Percentiles rank a stretch among this genome's conserved stretches.
Conservation (phyloP, 805 yeast species). For the Metschnikowia matae region DNA sequence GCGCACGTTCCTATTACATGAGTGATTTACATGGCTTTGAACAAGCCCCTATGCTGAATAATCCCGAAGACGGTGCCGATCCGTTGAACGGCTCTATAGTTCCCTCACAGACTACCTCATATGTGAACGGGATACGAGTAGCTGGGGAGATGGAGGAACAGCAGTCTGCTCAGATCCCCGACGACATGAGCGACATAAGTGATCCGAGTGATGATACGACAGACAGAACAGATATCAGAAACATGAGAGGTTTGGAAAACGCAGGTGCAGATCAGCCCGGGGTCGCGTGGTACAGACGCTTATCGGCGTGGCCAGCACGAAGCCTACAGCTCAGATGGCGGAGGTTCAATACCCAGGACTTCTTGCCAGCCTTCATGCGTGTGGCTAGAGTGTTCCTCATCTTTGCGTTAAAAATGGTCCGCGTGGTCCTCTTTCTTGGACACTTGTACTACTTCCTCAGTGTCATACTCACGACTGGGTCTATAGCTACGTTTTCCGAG, state of each 20-base stretch:
- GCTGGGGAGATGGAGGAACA: background rate
- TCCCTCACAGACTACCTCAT: no score
- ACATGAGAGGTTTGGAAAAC: no score
- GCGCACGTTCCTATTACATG: background rate
- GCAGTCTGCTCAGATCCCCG: background rate
- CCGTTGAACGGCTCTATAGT: no score
- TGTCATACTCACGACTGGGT: conserved; percentile 23
- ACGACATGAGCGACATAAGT: background rate
- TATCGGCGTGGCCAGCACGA: conserved; percentile 14
- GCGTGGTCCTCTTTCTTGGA: conserved; percentile 4
- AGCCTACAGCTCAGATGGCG: conserved; percentile 14
- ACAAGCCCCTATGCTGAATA: no score
- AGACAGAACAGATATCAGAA: no score
- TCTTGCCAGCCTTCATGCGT: conserved; percentile 1
- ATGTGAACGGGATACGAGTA: no score
- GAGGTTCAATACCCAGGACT: conserved; percentile 5
- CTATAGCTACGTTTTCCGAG: conserved; percentile 27
- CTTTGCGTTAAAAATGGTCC: conserved; percentile 13
- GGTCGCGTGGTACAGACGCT: conserved; percentile 7
- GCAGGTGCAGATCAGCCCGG: background rate
- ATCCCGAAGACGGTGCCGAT: background rate
- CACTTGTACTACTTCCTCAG: conserved; percentile 14
- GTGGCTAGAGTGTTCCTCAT: background rate
- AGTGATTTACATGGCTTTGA: background rate
- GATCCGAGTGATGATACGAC: no score